phyloP scores from a whole-genome alignment of 345 rosid genomes.

The Dovyalis caffra region DNA sequence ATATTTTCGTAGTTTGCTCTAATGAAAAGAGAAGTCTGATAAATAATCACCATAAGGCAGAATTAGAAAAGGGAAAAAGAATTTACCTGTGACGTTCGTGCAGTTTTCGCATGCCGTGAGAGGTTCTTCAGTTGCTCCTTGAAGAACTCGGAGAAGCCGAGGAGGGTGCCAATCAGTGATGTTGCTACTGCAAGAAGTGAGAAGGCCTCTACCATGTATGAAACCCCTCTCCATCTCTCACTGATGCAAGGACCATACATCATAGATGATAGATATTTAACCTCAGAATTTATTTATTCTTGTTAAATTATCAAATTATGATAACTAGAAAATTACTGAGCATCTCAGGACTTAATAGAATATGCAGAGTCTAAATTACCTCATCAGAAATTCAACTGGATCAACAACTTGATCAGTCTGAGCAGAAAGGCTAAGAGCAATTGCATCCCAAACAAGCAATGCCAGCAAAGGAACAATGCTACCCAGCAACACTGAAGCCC shows the following conservation, averaged over 20 bases:
- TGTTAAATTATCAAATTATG: background rate
- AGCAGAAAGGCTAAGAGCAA: slow-evolving; percentile 47
- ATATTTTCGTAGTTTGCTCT: background rate
- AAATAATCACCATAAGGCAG: background rate
- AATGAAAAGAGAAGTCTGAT: background rate
- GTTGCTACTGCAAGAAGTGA: slow-evolving; percentile 66
- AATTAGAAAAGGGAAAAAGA: background rate
- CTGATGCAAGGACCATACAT: slow-evolving; percentile 21
- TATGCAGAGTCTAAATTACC: slow-evolving; percentile 24
- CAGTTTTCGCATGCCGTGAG: slow-evolving; percentile 8
- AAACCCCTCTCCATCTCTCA: slow-evolving; percentile 50
- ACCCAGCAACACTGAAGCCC: slow-evolving; percentile 52
- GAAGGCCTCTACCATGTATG: slow-evolving; percentile 59
- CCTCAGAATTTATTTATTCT: background rate
- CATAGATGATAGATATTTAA: background rate
- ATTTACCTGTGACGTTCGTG: slow-evolving; percentile 18
- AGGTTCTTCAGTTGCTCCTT: slow-evolving; percentile 51
- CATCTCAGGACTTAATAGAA: background rate
- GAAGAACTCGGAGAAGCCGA: slow-evolving; percentile 63
- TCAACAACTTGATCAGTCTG: slow-evolving; percentile 40
- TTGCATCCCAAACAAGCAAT: slow-evolving; percentile 58
- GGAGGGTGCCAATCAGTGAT: slow-evolving; percentile 53
- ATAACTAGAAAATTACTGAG: background rate
- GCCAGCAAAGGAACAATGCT: slow-evolving; percentile 54
- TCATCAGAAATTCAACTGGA: slow-evolving; percentile 52